These are phyloP conservation scores for Diplodia corticola DNA, from an alignment of 2,329 filamentous ascomycete genomes.

Conservation along the genomic window DNA sequence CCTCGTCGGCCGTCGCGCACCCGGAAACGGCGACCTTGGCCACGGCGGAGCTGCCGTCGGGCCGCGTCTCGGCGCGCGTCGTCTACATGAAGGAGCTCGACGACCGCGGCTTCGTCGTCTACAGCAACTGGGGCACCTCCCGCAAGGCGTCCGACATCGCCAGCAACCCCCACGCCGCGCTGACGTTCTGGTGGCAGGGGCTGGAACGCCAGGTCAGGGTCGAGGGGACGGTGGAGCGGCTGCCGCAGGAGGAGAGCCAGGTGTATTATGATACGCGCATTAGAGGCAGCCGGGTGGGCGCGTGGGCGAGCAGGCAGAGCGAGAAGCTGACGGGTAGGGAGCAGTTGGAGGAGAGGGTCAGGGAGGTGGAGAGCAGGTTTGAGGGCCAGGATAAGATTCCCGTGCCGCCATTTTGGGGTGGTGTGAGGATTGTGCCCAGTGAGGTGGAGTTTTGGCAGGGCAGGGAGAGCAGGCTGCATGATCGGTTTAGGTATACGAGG, in stretches of 20 bases:
- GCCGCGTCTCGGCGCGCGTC: conserved; percentile 78
- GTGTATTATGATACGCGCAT: conserved; percentile 66
- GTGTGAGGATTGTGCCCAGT: conserved; percentile 79
- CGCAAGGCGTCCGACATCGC: conserved; percentile 67
- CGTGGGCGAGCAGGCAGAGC: conserved; percentile 92
- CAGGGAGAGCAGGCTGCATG: conserved; percentile 85
- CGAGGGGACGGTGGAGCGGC: conserved; percentile 71
- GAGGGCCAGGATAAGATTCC: conserved; percentile 76
- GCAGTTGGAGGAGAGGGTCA: conserved; percentile 74
- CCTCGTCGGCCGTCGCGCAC: conserved; percentile 64
- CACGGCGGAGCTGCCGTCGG: conserved; percentile 79
- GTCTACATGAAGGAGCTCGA: conserved; percentile 98
- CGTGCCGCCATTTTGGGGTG: conserved; percentile 93
- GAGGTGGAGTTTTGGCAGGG: conserved; percentile 97
- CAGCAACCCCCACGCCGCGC: conserved; percentile 72
- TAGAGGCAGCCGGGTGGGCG: conserved; percentile 79
- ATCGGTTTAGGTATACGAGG: conserved; percentile 84
- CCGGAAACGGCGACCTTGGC: conserved; percentile 88
- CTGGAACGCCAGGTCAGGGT: conserved; percentile 88
- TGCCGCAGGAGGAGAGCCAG: conserved; percentile 70
- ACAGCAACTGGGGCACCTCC: conserved; percentile 86
- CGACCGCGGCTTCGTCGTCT: conserved; percentile 78
- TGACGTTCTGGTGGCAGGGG: conserved; percentile 89
- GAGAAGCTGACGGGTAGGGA: conserved; percentile 69
- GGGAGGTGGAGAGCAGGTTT: conserved; percentile 74